These are phyloP conservation scores for Trichosanthes cucumerina DNA, from an alignment of 306 rosid species.

Conservation along the genomic window DNA sequence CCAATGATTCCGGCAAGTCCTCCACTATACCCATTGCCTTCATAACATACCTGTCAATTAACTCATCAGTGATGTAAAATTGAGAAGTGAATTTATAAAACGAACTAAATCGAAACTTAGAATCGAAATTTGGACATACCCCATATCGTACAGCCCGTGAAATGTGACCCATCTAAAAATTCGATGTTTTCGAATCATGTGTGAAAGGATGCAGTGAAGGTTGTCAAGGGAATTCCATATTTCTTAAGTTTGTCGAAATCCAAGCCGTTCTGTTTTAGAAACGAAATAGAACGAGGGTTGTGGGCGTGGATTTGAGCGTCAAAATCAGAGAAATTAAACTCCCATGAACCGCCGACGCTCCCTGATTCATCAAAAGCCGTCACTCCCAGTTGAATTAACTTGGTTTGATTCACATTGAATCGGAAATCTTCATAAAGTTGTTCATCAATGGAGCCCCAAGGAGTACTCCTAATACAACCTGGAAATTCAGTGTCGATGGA, in stretches of 20 bases:
- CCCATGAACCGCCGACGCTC: not conserved
- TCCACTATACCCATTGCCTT: not conserved
- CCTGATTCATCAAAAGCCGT: not conserved
- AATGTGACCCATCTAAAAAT: not conserved
- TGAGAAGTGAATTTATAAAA: too few species aligned
- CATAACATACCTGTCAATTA: too few species aligned
- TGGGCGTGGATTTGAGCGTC: not conserved
- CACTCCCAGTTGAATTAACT: not conserved
- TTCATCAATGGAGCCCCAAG: not conserved
- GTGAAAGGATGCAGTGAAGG: not conserved
- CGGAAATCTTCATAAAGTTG: not conserved
- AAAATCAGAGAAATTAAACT: constrained; percentile 6
- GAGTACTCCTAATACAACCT: not conserved
- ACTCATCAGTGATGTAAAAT: too few species aligned
- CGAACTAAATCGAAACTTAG: too few species aligned
- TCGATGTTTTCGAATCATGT: not conserved
- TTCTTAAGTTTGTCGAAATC: not conserved
- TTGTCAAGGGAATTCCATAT: not conserved
- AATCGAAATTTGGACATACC: not conserved
- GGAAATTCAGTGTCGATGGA: not conserved
- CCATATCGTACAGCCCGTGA: not conserved
- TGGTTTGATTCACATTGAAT: not conserved
- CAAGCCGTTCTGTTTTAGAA: not conserved
- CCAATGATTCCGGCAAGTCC: not conserved
- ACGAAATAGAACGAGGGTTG: not conserved